Conservation (phyloP, 257 asterid species). For the Plantago major region DNA sequence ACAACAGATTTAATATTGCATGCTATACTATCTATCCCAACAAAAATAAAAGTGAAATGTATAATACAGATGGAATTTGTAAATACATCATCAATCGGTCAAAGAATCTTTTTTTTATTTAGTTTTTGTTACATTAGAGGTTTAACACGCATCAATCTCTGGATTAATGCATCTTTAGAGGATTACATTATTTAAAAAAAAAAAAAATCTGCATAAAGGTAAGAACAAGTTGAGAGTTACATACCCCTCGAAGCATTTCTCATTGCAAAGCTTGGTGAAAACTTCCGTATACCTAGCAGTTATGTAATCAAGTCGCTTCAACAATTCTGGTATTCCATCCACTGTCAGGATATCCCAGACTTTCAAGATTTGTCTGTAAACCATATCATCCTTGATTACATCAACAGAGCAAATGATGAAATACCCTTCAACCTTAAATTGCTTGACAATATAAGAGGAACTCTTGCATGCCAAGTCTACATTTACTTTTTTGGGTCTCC, state of each 20-base stretch:
- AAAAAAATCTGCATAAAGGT: neutral
- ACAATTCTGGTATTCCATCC: conserved; percentile 35
- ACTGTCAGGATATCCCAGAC: conserved; percentile 56
- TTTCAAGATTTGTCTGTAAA: conserved; percentile 45
- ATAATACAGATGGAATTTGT: too few species aligned
- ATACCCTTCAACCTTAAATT: conserved; percentile 40
- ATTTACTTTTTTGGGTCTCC: conserved; percentile 55
- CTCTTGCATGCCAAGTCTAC: conserved; percentile 40
- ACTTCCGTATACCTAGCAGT: conserved; percentile 42
- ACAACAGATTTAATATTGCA: neutral
- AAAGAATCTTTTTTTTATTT: too few species aligned
- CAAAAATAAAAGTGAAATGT: neutral
- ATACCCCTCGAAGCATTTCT: conserved; percentile 45
- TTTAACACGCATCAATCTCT: neutral
- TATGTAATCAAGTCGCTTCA: conserved; percentile 44
- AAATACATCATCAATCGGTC: too few species aligned
- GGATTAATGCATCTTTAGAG: too few species aligned
- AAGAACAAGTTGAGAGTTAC: neutral
- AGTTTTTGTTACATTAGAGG: too few species aligned
- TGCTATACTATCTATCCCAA: neutral
- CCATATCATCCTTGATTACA: conserved; percentile 29
- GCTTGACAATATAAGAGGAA: conserved; percentile 38
- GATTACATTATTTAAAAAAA: neutral
- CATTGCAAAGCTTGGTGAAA: conserved; percentile 41
- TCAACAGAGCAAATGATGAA: conserved; percentile 49